A percentile compares a stretch with the other conserved stretches of the same genome.
Conservation (phyloP, 1,284 basidiomycete genomes). For the Trametes versicolor region DNA sequence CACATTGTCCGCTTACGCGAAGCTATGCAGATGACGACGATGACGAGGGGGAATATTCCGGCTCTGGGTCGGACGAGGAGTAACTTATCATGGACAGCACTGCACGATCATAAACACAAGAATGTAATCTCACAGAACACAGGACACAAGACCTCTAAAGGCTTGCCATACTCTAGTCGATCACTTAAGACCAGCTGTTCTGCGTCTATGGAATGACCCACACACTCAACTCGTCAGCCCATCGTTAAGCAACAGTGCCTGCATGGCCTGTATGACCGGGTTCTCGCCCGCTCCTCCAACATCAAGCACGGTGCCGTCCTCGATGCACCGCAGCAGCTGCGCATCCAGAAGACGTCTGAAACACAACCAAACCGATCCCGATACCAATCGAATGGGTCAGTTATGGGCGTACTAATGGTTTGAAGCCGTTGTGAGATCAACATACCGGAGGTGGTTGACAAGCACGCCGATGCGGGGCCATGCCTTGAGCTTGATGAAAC, state of each 20-base stretch:
- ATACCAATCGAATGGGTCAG: background rate
- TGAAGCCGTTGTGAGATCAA: constrained; percentile 5
- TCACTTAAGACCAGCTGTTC: too few species aligned
- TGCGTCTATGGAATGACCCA: background rate
- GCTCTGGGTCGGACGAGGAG: constrained; percentile 46
- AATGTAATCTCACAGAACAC: constrained; percentile 10
- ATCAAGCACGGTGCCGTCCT: constrained; percentile 60
- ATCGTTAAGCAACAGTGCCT: constrained; percentile 72
- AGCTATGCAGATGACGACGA: constrained; percentile 43
- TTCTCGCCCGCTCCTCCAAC: constrained; percentile 54
- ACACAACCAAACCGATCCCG: background rate
- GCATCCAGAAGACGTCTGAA: constrained; percentile 73
- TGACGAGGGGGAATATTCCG: constrained; percentile 46
- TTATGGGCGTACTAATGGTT: background rate
- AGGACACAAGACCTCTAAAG: background rate
- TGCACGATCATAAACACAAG: constrained; percentile 8
- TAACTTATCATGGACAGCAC: constrained; percentile 28
- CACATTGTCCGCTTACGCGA: background rate
- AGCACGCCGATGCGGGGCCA: constrained; percentile 91
- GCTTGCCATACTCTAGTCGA: too few species aligned
- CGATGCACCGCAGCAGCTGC: constrained; percentile 69
- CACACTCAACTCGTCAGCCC: constrained; percentile 48
- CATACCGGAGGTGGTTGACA: constrained; percentile 87
- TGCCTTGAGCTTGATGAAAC: constrained; percentile 75
- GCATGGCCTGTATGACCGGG: constrained; percentile 74